Conservation (phyloP, 192 early-diverging fungal genomes). For the Coemansia sp. region DNA sequence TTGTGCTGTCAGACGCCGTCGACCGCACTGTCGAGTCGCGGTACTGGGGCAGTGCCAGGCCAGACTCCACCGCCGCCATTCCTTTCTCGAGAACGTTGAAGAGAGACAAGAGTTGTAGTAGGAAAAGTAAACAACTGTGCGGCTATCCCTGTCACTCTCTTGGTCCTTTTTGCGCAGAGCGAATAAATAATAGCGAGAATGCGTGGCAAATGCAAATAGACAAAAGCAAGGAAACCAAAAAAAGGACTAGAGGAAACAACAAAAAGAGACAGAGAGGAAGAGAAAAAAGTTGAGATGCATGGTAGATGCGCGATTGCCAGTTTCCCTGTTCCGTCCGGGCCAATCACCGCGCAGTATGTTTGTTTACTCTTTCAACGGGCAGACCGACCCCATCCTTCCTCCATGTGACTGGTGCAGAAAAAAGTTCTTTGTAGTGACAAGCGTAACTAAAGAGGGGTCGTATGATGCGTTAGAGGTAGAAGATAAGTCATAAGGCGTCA, state of each 20-base stretch:
- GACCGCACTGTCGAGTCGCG: constrained; percentile 10
- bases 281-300: too few relatives aligned
- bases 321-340: not conserved
- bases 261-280: not conserved
- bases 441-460: not conserved
- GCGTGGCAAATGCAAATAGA: constrained; percentile 3
- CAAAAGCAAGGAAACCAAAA: too few relatives aligned
- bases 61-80: constrained; percentile 16
- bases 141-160: too few relatives aligned
- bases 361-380: not conserved
- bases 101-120: not conserved
- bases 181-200: not conserved
- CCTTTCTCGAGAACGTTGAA: not conserved
- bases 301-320: not conserved
- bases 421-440: not conserved
- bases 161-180: too few relatives aligned
- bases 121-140: not conserved
- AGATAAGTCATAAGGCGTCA: not conserved
- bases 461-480: not conserved
- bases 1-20: constrained; percentile 17
- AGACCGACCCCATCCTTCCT: not conserved
- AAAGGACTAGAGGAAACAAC: not conserved
- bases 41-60: not conserved
- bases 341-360: constrained; percentile 3
- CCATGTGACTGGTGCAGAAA: not conserved